These are phyloP conservation scores for Xylaria longipes DNA, from an alignment of 495 filamentous ascomycete species.

Conservation along the genomic window DNA sequence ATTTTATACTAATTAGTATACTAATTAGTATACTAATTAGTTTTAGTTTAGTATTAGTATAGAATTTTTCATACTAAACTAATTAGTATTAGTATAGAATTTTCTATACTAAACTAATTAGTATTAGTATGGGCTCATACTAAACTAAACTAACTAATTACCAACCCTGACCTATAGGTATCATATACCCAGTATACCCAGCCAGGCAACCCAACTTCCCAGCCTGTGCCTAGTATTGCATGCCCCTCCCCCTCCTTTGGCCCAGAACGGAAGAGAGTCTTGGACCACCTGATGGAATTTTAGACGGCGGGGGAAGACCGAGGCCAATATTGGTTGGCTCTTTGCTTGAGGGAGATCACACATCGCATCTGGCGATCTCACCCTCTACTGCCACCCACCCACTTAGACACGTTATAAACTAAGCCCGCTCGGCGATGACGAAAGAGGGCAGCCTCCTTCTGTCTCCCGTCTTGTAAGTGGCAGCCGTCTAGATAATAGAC, in stretches of 20 bases:
- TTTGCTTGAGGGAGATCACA: slow-evolving; percentile 14
- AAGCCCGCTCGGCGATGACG: slow-evolving; percentile 16
- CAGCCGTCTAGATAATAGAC: slow-evolving; percentile 4
- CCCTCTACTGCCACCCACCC: slow-evolving; percentile 7
- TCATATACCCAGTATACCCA: neutral
- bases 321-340: neutral
- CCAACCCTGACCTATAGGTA: too few relatives aligned
- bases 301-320: slow-evolving; percentile 21
- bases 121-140: too few relatives aligned
- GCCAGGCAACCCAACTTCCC: neutral
- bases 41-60: too few relatives aligned
- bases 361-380: slow-evolving; percentile 22
- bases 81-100: too few relatives aligned
- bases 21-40: too few relatives aligned
- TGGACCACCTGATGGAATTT: slow-evolving; percentile 25
- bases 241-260: slow-evolving; percentile 22
- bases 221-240: slow-evolving; percentile 22
- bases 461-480: neutral
- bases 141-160: too few relatives aligned
- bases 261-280: slow-evolving; percentile 23
- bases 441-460: slow-evolving; percentile 2
- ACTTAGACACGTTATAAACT: slow-evolving; percentile 3
- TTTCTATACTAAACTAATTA: too few relatives aligned
- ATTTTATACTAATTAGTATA: too few relatives aligned
- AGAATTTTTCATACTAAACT: too few relatives aligned